Evolutionary conservation across 177 flowering plant species (phyloP), one percentile per base, ranked within the genome.

Genomic region (Vitis hybrid): DNA sequence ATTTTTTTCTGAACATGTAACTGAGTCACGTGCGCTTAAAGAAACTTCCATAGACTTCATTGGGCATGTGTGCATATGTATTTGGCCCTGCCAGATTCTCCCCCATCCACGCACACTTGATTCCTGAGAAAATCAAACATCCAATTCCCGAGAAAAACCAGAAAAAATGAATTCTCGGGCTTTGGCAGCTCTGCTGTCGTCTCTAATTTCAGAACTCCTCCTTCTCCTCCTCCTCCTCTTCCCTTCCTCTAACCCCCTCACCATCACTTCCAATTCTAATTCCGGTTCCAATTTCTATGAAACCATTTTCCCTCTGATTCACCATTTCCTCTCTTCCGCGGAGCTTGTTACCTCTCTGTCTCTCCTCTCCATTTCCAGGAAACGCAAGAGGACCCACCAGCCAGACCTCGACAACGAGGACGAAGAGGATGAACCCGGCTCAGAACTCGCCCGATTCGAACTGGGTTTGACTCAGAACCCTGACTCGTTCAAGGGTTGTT

Each of bases 121-220:
- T 71, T 75, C 76, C 70, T 71, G 49, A 68, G 76, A 75, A 55
- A 72, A 64, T 28, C 58, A 11, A 28, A 58, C 22, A 44, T n/a
- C 71, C 52, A 33, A 64, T 72, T 73, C 77, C 70, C 64, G 38
- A 70, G 69, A 72, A 59, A 51, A 20, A 11, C 9, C 47, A n/a
- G 15, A 2, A 11, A 31, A 61, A 38, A 83, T 88, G 92, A 85
- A 87, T 67, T 76, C 89, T 51, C 77, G 80, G 17, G 70, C 64
- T 13, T 67, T 89, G 66, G 84, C 88, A n/a, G 87, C 90, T 71
- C 68, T 88, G 1, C 81, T 91, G 22, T 85, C 94, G n/a, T 82
- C 94, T n/a, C 70, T 91, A 0, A 64, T 84, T 65, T 82, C 94
- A 0, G 70, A 90, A 62, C 69, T 89, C 66, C 67, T 87, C 53